Evolutionary conservation across 768 basidiomycete species (phyloP).

Genomic region (Pulveroboletus sp.): DNA sequence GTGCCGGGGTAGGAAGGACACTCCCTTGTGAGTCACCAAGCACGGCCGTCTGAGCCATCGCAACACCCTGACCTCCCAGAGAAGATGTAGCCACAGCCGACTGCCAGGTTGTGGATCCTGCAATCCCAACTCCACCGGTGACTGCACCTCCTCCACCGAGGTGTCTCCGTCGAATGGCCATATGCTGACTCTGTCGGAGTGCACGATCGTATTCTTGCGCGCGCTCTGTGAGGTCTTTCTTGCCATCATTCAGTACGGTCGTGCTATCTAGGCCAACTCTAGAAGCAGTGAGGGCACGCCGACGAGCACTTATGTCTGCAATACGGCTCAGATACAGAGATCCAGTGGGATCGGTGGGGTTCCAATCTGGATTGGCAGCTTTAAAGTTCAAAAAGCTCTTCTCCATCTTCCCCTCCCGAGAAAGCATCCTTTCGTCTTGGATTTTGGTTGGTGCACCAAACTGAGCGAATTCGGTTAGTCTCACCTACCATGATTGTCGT

Average conservation of each 20-base stretch:
- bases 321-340: constrained; percentile 87
- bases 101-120: constrained; percentile 44
- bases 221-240: constrained; percentile 44
- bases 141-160: constrained; percentile 24
- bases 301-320: constrained; percentile 58
- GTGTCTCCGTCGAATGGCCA: constrained; percentile 41
- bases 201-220: constrained; percentile 76
- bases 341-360: constrained; percentile 82
- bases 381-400: constrained; percentile 96
- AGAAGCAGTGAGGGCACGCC: constrained; percentile 29
- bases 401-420: constrained; percentile 98
- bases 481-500: neutral
- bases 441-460: constrained; percentile 79
- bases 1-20: constrained; percentile 19
- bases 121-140: constrained; percentile 43
- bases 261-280: constrained; percentile 25
- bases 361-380: constrained; percentile 95
- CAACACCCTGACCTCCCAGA: constrained; percentile 32
- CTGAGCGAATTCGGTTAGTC: constrained; percentile 32
- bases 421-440: constrained; percentile 70
- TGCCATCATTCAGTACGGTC: constrained; percentile 28
- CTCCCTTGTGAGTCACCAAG: constrained; percentile 75
- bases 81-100: constrained; percentile 44
- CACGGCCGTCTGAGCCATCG: constrained; percentile 65
- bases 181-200: constrained; percentile 61